A percentile compares a stretch with the other conserved stretches of the same genome.
These are phyloP conservation scores for Erythrobasidium yunnanense DNA, from an alignment of 768 basidiomycete species.

Conservation along the genomic window DNA sequence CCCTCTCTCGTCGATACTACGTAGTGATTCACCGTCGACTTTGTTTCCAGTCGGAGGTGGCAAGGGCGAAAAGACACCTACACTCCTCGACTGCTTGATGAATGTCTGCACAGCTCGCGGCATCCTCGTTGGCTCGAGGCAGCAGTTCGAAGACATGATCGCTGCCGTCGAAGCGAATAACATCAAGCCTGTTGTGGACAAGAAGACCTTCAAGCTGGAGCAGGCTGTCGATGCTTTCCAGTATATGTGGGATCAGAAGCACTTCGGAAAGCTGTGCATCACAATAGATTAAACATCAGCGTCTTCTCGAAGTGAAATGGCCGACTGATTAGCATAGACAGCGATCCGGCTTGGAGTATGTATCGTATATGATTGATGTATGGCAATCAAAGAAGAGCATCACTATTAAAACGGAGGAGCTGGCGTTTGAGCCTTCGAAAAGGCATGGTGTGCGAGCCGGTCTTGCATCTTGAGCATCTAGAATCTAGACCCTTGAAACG, in stretches of 20 bases:
- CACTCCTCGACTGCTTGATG: background rate
- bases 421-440: too few relatives aligned
- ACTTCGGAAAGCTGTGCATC: background rate
- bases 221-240: background rate
- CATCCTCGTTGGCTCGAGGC: background rate
- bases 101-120: background rate
- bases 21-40: background rate
- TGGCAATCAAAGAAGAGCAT: too few relatives aligned
- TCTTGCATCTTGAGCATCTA: too few relatives aligned
- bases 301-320: too few relatives aligned
- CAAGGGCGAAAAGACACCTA: conserved; percentile 45
- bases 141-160: background rate
- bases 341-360: too few relatives aligned
- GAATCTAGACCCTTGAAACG: too few relatives aligned
- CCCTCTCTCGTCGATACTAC: background rate
- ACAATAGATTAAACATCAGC: background rate
- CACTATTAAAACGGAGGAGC: too few relatives aligned
- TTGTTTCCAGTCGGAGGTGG: background rate
- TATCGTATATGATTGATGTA: too few relatives aligned
- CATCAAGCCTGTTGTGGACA: background rate
- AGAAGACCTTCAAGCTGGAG: background rate
- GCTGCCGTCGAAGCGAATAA: background rate
- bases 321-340: background rate
- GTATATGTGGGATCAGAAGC: background rate
- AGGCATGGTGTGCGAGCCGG: too few relatives aligned